Evolutionary conservation across 805 yeast species (phyloP), one percentile per base, ranked within the genome.

Genomic region (Saccharomycopsis capsularis): DNA sequence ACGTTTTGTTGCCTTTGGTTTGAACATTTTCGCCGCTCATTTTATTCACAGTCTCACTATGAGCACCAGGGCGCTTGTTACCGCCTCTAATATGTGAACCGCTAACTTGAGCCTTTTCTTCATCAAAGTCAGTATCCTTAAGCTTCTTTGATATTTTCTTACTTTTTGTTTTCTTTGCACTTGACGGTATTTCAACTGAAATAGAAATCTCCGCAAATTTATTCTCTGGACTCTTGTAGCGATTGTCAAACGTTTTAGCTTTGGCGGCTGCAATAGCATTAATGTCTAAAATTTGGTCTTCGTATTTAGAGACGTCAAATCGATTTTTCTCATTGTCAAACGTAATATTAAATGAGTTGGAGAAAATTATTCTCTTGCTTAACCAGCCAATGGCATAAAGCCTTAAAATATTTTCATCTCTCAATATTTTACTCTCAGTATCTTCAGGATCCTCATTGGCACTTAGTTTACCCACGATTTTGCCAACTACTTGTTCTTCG

Each of bases 351-450:
- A 51, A 50, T 2, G 34, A 9, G 24, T 49, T 49, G 7, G 18
- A 5, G 13, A 24, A 46, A 4, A 52, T n/a, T 3, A 52, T 29
- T 19, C 48, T 25, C 30, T 30, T 45, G 23, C 50, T 50, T 9
- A 47, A 19, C 48, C 52, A 52, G 3, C 48, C 50, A 29, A 52
- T 37, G 3, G 53, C 53, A 37, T 34, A 42, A 4, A 42, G 13
- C 22, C 55, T 35, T 16, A 50, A 42, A 4, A 48, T 18, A 19
- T 27, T 18, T 16, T 48, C 50, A 38, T 51, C 40, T 24, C 27
- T 45, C 4, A 40, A 15, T n/a, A 47, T n/a, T 36, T 40, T 21
- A 9, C 25, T 16, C 9, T 35, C 19, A 3, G 21, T 18, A 18
- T 50, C 46, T 22, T 46, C 46, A 23, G 40, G 44, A 18, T 44